Conservation (phyloP, 495 filamentous ascomycete species). For the Daldinia childiae region DNA sequence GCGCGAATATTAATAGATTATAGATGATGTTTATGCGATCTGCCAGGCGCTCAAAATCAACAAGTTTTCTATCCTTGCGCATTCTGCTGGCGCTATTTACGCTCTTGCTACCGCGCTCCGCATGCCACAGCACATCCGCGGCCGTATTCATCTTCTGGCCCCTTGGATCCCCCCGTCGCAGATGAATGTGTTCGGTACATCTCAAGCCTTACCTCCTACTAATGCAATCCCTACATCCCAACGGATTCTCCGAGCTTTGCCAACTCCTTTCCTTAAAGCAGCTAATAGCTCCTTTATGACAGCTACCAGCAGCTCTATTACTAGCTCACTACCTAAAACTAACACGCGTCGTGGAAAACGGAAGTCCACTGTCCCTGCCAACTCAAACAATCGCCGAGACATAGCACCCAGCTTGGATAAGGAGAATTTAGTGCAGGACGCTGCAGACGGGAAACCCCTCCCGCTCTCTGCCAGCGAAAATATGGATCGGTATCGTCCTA, state of each 20-base stretch:
- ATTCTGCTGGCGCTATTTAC: slow-evolving; percentile 97
- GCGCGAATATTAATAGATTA: slow-evolving; percentile 23
- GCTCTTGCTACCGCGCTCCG: slow-evolving; percentile 94
- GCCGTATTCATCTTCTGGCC: slow-evolving; percentile 92
- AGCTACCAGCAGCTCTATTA: slow-evolving; percentile 89
- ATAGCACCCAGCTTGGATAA: slow-evolving; percentile 50
- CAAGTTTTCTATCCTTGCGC: slow-evolving; percentile 97
- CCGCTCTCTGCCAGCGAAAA: slow-evolving; percentile 47
- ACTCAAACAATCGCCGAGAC: slow-evolving; percentile 43
- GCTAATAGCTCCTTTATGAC: slow-evolving; percentile 96
- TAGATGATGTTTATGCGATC: slow-evolving; percentile 94
- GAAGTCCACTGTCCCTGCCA: slow-evolving; percentile 56
- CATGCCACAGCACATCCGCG: slow-evolving; percentile 95
- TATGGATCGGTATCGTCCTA: slow-evolving; percentile 51
- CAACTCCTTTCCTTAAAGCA: slow-evolving; percentile 89
- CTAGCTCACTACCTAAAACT: slow-evolving; percentile 76
- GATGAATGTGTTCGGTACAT: slow-evolving; percentile 81
- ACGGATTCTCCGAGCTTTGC: slow-evolving; percentile 87
- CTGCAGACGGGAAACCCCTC: slow-evolving; percentile 30
- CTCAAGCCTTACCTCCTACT: slow-evolving; percentile 75
- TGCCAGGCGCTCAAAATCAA: slow-evolving; percentile 92
- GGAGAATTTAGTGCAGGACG: slow-evolving; percentile 50
- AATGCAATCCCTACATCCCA: slow-evolving; percentile 92
- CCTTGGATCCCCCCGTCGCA: slow-evolving; percentile 99
- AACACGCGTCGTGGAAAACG: slow-evolving; percentile 69